A percentile compares a stretch with the other conserved stretches of the same genome.
These are phyloP conservation scores for Aspergillus floridensis DNA, from an alignment of 2,329 filamentous ascomycete species.

Conservation along the genomic window DNA sequence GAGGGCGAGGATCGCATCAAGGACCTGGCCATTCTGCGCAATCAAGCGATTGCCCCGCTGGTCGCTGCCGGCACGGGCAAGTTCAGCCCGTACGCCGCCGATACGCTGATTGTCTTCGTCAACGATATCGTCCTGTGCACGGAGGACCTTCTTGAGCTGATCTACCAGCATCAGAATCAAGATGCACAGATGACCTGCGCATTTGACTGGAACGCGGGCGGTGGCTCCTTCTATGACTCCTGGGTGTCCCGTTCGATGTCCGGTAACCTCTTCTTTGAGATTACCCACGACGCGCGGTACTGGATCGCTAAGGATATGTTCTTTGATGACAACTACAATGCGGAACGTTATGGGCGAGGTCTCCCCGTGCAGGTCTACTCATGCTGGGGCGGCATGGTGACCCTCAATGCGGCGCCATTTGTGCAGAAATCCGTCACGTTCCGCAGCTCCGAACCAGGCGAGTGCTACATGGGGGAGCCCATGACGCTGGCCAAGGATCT, in stretches of 20 bases:
- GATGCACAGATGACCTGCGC: background rate
- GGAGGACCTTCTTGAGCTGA: background rate
- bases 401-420: background rate
- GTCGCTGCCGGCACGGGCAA: background rate
- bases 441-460: background rate
- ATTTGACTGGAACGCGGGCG: constrained; percentile 1
- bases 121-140: constrained; percentile 1
- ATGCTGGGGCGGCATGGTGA: constrained; percentile 2
- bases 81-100: background rate
- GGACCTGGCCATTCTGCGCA: background rate
- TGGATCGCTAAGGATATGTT: constrained; percentile 1
- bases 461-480: constrained; percentile 1
- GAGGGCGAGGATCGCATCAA: background rate
- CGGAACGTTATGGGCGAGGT: background rate
- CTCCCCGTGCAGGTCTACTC: background rate
- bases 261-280: background rate
- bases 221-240: background rate
- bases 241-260: constrained; percentile 1
- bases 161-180: background rate
- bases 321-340: background rate
- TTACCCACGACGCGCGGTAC: background rate
- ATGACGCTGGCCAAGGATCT: background rate
- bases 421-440: background rate
- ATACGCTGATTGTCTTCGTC: background rate
- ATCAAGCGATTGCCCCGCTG: background rate